Evolutionary conservation across 1,284 basidiomycete genomes (phyloP), one percentile per base, ranked within the genome.

Genomic region (Waitea zeae): DNA sequence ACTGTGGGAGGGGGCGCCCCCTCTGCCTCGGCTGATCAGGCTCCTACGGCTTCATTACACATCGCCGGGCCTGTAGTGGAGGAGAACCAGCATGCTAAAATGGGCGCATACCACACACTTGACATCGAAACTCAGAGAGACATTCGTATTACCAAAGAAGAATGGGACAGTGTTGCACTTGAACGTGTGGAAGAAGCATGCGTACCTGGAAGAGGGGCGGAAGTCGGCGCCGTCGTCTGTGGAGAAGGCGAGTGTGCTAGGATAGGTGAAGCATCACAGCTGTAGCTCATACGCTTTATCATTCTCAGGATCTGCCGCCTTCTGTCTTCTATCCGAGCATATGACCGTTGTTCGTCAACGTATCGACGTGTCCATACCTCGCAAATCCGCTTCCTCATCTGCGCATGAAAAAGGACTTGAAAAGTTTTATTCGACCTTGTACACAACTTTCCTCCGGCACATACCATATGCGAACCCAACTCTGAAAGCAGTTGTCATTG

Each of bases 271-370:
- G 36, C 14, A 12, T 19, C 17, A 17, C 14, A 15, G 35, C 17
- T 17, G 5, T 31, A 31, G 20, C 26, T 34, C 36, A 15, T 37
- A 33, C 14, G 34, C 14, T 17, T 12, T 80, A n/a, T n/a, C n/a
- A n/a, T n/a, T n/a, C n/a, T n/a, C n/a, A n/a, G n/a, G n/a, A n/a
- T n/a, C 74, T 3, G 95, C 95, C 1, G 81, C 84, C 2, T 84
- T 98, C 47, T 98, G 93, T 53, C 59, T 99, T 17, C 62, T 99
- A 15, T 95, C 89, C 0, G 80, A 96, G 46, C 89, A 97, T 57
- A 96, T 97, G 80, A 99, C 95, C 1, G 67, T 95, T 17, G 78
- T 98, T 27, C 61, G 88, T 5, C 89, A 97, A 52, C 73, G 95
- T 5, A 79, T 99, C 41, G 86, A 90, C 19, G 74, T 90, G 0